Evolutionary conservation across 306 rosid species (phyloP), one percentile per base, ranked within the genome.

Genomic region (Prunus campanulata): DNA sequence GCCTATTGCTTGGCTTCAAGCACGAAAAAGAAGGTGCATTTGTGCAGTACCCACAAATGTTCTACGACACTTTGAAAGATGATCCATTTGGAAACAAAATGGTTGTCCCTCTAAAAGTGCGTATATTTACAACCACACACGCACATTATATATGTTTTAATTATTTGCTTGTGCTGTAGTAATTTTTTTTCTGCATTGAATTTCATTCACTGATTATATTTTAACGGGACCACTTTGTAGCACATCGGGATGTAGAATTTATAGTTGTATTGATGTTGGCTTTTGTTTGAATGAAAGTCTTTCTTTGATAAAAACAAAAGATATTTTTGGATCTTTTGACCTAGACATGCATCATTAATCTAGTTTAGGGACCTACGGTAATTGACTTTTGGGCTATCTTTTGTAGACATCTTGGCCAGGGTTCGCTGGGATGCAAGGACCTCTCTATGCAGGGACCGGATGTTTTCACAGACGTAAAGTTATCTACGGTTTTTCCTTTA

Each of bases 401-500:
- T n/a, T 15, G 68, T 50, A 79, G 82, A 42, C 27, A 1, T 0
- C 55, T 35, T 69, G 78, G 68, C 74, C 60, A 15, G 74, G 78
- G 24, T 25, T 79, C 51, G 73, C 66, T 20, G 82, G 82, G 24
- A 72, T 79, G 7, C 82, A 80, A 75, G 96, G 93, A 74, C 72
- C 82, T 4, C 2, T 77, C 15, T 86, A 87, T 19, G 65, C 10
- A 0, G 93, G 96, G 78, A 89, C 93, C 10, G 83, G 86, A 32
- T 86, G 92, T 52, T 74, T 91, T 55, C 92, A 86, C 25, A 84
- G 90, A 83, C 84, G 93, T 39, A 88, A 86, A 77, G 84, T 90
- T 60, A 81, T 93, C 7, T 80, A 80, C n/a, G 72, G 59, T 19
- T 65, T 66, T 62, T 42, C 39, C 22, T 19, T 72, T 5, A n/a